Evolutionary conservation across 2,329 filamentous ascomycete species (phyloP), one percentile per base, ranked within the genome.

Genomic region (Aspergillus ochraceus): DNA sequence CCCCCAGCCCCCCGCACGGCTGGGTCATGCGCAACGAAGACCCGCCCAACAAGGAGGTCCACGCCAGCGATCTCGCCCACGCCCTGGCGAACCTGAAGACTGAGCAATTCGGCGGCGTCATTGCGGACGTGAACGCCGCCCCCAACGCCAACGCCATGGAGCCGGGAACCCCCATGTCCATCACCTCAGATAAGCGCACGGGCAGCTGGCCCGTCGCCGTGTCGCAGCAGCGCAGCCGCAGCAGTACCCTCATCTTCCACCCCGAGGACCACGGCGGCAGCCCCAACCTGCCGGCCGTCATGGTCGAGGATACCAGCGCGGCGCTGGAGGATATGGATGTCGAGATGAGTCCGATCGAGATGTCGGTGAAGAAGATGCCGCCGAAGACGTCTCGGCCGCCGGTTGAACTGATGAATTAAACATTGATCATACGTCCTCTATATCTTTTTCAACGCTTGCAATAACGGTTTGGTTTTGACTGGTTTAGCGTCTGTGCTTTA

Each of bases 11-110:
- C 50, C 86, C 86, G 2, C 83, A 86, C 71, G 86, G 86, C 52
- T 89, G 86, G 86, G 83, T 86, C 71, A 80, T 86, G 77, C 80
- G 81, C 61, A 80, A 83, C 58, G 86, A 89, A 69, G 86, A 85
- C 26, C 83, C 86, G 11, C 86, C 86, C 6, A 89, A 89, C 73
- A 88, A 85, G 73, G 82, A 87, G 59, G 86, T 87, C 9, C 85
- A 88, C 67, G 85, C 86, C 0, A 81, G 83, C 57, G 86, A 89
- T 68, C 76, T 89, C 46, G 84, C 84, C 0, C 71, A 75, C 2
- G 86, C 86, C 17, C 72, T 89, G 54, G 76, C 81, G 17, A 81
- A 79, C 60, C 71, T 89, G 57, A 71, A 75, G 59, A 76, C 71
- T 1, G 65, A 72, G 32, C 67, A 68, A 10, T 55, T 52, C 6